A percentile compares a stretch with the other conserved stretches of the same genome.
Evolutionary conservation across 2,329 filamentous ascomycete genomes (phyloP).

Genomic region (Penicillium sp.): DNA sequence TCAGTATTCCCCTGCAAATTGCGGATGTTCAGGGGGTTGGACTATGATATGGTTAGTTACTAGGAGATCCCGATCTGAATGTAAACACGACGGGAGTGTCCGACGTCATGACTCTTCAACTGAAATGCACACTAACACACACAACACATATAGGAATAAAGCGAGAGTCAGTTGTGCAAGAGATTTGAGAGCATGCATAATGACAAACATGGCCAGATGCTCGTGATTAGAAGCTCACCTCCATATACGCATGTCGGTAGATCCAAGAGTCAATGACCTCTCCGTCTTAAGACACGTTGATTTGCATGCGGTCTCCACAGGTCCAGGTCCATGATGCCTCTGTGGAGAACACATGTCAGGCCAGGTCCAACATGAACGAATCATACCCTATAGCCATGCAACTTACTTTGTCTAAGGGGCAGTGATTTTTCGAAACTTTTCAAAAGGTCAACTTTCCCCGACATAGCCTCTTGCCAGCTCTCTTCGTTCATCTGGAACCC

Average conservation of each 20-base stretch:
- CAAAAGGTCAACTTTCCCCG: background rate
- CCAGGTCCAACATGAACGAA: background rate
- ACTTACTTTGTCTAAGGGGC: background rate
- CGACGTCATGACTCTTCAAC: slow-evolving; percentile 5
- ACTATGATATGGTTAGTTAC: background rate
- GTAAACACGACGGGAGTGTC: background rate
- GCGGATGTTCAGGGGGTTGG: background rate
- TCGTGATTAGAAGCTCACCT: background rate
- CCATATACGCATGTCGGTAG: background rate
- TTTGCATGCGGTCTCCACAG: background rate
- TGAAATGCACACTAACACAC: background rate
- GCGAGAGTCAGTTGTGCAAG: background rate
- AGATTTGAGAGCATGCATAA: background rate
- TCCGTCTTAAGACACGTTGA: background rate
- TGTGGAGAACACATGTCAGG: background rate
- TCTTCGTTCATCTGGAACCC: background rate
- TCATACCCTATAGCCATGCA: background rate
- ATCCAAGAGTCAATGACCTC: background rate
- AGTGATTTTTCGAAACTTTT: background rate
- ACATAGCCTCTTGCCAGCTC: background rate
- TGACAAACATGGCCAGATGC: background rate
- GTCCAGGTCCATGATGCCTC: slow-evolving; percentile 10
- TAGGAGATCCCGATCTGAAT: background rate
- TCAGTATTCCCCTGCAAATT: background rate
- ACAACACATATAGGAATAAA: background rate